phyloP scores from a whole-genome alignment of 148 eudicot genomes.

The Cornus florida region DNA sequence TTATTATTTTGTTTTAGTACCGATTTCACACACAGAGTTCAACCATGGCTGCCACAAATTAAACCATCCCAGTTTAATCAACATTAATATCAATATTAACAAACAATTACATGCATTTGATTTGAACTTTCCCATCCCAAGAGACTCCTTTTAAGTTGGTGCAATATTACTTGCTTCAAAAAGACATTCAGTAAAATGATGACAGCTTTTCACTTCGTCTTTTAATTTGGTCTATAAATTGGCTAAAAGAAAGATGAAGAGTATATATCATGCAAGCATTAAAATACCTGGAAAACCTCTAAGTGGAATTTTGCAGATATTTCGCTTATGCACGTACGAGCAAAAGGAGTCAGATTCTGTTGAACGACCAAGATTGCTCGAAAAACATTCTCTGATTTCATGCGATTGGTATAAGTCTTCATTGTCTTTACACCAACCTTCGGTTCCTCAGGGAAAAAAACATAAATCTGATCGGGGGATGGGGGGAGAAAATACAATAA shows the following conservation, averaged over 20 bases:
- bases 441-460: conserved; percentile 76
- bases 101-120: neutral
- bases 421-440: conserved; percentile 94
- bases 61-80: neutral
- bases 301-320: conserved; percentile 68
- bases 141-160: neutral
- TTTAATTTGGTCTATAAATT: neutral
- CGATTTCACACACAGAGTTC: neutral
- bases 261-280: neutral
- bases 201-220: neutral
- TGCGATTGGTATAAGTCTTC: conserved; percentile 68
- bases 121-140: neutral
- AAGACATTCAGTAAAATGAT: neutral
- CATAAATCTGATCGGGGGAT: conserved; percentile 55
- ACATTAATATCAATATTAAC: neutral
- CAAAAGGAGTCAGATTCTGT: conserved; percentile 79
- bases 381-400: conserved; percentile 76
- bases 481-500: neutral
- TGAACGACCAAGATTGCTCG: conserved; percentile 82
- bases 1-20: too few species aligned
- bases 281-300: conserved; percentile 76
- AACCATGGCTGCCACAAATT: neutral
- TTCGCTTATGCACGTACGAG: conserved; percentile 70
- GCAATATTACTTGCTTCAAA: neutral
- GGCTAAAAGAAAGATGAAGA: neutral